A percentile compares a stretch with the other conserved stretches of the same genome.
phyloP scores from a whole-genome alignment of 208 protist species.

The Leishmania gerbilli region DNA sequence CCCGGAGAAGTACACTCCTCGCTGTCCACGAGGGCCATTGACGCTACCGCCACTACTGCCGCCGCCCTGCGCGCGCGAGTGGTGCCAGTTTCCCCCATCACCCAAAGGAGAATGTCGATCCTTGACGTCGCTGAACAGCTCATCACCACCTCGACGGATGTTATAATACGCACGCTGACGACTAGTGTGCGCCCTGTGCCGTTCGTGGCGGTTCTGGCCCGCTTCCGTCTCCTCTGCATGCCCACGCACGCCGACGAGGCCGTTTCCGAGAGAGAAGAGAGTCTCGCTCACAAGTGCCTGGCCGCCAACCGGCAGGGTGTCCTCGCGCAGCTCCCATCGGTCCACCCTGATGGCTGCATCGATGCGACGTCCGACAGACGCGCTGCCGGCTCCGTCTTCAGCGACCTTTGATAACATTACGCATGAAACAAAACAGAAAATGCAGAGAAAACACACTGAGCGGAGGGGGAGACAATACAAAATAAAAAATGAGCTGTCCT shows the following conservation, averaged over 20 bases:
- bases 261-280: slow-evolving; percentile 85
- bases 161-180: slow-evolving; percentile 19
- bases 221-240: slow-evolving; percentile 68
- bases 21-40: background rate
- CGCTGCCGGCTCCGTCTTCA: slow-evolving; percentile 6
- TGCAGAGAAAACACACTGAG: background rate
- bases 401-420: slow-evolving; percentile 18
- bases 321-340: slow-evolving; percentile 74
- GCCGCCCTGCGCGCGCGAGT: slow-evolving; percentile 8
- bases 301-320: slow-evolving; percentile 34
- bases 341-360: slow-evolving; percentile 38
- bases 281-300: slow-evolving; percentile 71
- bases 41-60: background rate
- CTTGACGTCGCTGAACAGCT: slow-evolving; percentile 3
- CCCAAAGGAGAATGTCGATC: background rate
- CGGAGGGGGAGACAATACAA: background rate
- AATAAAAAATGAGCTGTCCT: background rate
- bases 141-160: background rate
- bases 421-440: slow-evolving; percentile 12
- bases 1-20: slow-evolving; percentile 67
- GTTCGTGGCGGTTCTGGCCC: slow-evolving; percentile 22
- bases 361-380: slow-evolving; percentile 9
- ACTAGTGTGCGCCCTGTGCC: slow-evolving; percentile 9
- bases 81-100: background rate
- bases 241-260: slow-evolving; percentile 78